Evolutionary conservation across 202 grass and related monocot species (phyloP), one percentile per base, ranked within the genome.

Genomic region (Hordeum pubiflorum): DNA sequence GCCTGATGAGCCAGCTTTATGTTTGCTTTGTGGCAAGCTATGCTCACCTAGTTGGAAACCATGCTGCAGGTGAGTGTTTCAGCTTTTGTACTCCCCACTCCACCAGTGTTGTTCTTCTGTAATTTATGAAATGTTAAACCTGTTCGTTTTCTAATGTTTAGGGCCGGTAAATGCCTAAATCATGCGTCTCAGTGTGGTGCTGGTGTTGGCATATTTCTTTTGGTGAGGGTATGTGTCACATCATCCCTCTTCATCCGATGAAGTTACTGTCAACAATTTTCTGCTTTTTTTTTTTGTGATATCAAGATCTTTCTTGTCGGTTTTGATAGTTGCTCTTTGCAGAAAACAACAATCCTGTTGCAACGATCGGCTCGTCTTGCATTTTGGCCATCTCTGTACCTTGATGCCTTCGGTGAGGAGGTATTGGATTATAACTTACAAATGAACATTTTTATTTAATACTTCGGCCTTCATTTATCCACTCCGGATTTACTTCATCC

Each of bases 401-500:
- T 99, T 41, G 97, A 99, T 68, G 83, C 81, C 22, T 99, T 99
- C 7, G 96, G 97, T 26, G 97, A 99, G 84, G 97, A 99, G 96
- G 97, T 99, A 99, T 66, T 48, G 34, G 31, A 21, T 41, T 69
- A 12, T 74, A 86, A 21, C 74, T 86, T 75, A 14, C 11, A 17
- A 58, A 33, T 36, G 33, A 32, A 37, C 22, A 74, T 32, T 73
- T 82, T 41, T 41, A 41, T 74, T 67, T 55, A 1, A 18, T 41
- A 23, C 27, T 37, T 33, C 10, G 41, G 1, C 37, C 52, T 58
- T 37, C 62, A 70, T 44, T 58, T 62, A 37, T 27, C 17, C 57
- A 17, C n/a, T 24, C 65, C 10, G 21, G 72, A 63, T 33, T 44
- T 64, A 36, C 20, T 13, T 64, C 18, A 58, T 13, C 5, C 22